Base-by-base conservation (phyloP, 1,284 basidiomycete species). In the Stereum hirsutum region DNA sequence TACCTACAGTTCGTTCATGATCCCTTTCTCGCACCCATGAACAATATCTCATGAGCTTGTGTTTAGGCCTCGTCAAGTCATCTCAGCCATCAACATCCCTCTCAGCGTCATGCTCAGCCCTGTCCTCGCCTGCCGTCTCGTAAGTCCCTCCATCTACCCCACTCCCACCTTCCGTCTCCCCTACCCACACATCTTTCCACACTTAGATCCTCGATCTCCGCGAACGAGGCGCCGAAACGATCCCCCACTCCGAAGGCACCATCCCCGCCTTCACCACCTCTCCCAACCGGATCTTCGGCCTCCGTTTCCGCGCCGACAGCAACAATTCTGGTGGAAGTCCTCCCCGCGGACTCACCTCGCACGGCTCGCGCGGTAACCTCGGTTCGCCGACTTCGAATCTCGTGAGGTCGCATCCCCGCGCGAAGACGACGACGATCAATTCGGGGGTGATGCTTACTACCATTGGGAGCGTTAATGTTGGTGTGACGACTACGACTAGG, bases 21-120 rank as follows among this genome's bases (percentile, higher is more conserved):
- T 30, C 15, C 12, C 6, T 25, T 31, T 11, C 32, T 41, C 28
- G 5, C 24, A 25, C 14, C 4, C 23, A 1, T 20, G 7, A 8
- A 17, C 23, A 32, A 27, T 33, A 8, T 12, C 36, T 37, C 20
- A 39, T 42, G 34, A 30, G 32, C 46, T 43, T 25, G 14, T 39
- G 8, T 15, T 2, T 46, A 87, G 83, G 64, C 84, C 82, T 41
- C 81, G 79, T 43, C 80, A 83, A 59, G 78, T 75, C 21, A 86
- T 88, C 51, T 86, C 84, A 14, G 85, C 84, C n/a, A 79, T 88
- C 52, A 84, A 84, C 53, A 87, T 88, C 49, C 84, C 84, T n/a
- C 66, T 88, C 48, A 86, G 83, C 52, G 79, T 88, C n/a, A 85
- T 87, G 82, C 70, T 88, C 53, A 78, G 75, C n/a, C 84, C 85